A percentile compares a stretch with the other conserved stretches of the same genome.
Conservation (phyloP, 352 stramenopile genomes). For the Globisporangium canariense region DNA sequence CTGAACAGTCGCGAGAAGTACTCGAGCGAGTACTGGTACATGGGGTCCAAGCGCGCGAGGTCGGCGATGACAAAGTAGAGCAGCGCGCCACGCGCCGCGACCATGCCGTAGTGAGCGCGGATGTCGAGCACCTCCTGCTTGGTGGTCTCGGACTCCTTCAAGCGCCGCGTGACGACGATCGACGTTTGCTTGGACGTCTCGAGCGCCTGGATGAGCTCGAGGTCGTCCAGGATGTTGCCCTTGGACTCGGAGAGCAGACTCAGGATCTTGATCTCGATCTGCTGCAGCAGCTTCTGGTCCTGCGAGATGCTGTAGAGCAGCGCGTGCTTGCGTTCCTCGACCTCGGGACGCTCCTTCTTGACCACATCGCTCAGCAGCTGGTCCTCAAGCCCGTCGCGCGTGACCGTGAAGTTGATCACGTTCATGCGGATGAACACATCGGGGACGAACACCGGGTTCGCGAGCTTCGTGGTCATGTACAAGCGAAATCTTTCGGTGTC, state of each 20-base stretch:
- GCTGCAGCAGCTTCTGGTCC: conserved; percentile 86
- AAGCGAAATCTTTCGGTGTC: conserved; percentile 79
- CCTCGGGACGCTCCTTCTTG: conserved; percentile 74
- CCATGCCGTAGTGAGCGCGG: conserved; percentile 50
- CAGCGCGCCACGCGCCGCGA: conserved; percentile 56
- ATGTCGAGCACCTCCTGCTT: conserved; percentile 62
- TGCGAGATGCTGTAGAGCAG: conserved; percentile 87
- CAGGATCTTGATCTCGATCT: conserved; percentile 92
- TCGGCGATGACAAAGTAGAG: conserved; percentile 75
- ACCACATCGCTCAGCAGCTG: conserved; percentile 90
- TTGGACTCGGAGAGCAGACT: conserved; percentile 80
- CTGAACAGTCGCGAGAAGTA: conserved; percentile 72
- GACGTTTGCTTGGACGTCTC: conserved; percentile 69
- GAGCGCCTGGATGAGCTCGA: conserved; percentile 71
- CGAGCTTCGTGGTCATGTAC: conserved; percentile 91
- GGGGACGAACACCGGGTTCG: conserved; percentile 88
- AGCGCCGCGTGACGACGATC: conserved; percentile 42
- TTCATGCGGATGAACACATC: conserved; percentile 92
- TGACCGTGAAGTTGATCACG: conserved; percentile 94
- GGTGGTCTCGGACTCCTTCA: conserved; percentile 57
- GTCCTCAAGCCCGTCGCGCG: conserved; percentile 84
- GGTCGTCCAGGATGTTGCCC: conserved; percentile 90
- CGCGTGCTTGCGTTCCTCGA: conserved; percentile 83
- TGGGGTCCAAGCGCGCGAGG: conserved; percentile 52
- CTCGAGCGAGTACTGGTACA: conserved; percentile 82